phyloP scores from a whole-genome alignment of 2,329 filamentous ascomycete species.

The Ascochyta rabiei region DNA sequence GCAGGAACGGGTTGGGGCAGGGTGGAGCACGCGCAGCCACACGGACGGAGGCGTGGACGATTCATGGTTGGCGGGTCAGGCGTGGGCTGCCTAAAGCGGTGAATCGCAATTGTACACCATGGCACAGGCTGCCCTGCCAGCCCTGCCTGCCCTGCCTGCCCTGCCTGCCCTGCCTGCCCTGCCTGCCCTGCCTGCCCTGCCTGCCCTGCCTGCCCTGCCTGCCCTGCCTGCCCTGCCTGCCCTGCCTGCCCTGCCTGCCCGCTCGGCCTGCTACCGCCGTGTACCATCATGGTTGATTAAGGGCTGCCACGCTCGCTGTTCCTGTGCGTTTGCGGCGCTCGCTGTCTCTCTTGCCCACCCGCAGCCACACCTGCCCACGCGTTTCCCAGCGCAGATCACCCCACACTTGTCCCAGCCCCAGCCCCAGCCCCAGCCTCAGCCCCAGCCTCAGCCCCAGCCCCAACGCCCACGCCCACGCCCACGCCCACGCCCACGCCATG shows the following conservation, averaged over 20 bases:
- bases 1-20: constrained; percentile 26
- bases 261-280: constrained; percentile 1
- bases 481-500: constrained; percentile 27
- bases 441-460: too few relatives aligned
- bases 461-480: too few relatives aligned
- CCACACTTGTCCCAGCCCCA: constrained; percentile 8
- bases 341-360: constrained; percentile 3
- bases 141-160: too few relatives aligned
- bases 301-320: background rate
- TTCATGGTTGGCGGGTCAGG: background rate
- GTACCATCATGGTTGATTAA: background rate
- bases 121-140: constrained; percentile 4
- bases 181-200: too few relatives aligned
- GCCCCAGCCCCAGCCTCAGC: too few relatives aligned
- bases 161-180: too few relatives aligned
- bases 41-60: too few relatives aligned
- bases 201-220: too few relatives aligned
- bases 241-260: too few relatives aligned
- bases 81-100: constrained; percentile 19
- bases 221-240: too few relatives aligned
- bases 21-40: constrained; percentile 21
- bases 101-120: constrained; percentile 1
- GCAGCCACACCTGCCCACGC: constrained; percentile 1
- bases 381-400: constrained; percentile 14
- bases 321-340: background rate